Conservation (phyloP, 2,329 filamentous ascomycete species). For the Penicillium paneum region DNA sequence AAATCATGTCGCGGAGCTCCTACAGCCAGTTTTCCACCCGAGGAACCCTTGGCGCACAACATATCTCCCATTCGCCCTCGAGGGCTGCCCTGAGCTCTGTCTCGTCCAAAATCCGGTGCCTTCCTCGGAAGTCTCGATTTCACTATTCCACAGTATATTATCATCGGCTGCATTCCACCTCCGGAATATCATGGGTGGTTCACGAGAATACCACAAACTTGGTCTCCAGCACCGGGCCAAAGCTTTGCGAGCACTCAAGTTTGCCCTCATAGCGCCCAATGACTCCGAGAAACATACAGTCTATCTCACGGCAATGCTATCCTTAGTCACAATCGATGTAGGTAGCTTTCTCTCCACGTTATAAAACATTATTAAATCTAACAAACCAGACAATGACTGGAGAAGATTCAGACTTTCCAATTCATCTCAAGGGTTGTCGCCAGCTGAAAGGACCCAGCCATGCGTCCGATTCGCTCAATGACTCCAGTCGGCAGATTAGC, state of each 20-base stretch:
- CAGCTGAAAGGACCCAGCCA: constrained; percentile 6
- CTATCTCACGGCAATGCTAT: constrained; percentile 19
- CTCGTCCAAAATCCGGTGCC: not conserved
- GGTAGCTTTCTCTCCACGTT: not conserved
- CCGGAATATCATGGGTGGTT: constrained; percentile 5
- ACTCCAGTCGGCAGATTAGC: constrained; percentile 14
- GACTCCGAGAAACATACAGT: constrained; percentile 7
- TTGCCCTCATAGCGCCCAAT: not conserved
- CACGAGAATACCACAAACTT: not conserved
- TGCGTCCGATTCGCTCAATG: not conserved
- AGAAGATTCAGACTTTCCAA: constrained; percentile 22
- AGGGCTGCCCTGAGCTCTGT: constrained; percentile 8
- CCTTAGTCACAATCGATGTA: constrained; percentile 22
- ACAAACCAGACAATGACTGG: constrained; percentile 12
- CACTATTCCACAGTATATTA: constrained; percentile 11
- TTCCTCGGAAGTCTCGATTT: constrained; percentile 5
- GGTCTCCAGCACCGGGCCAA: constrained; percentile 8
- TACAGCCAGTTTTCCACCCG: constrained; percentile 11
- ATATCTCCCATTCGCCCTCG: constrained; percentile 14
- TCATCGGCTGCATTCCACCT: constrained; percentile 15
- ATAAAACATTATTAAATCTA: not conserved
- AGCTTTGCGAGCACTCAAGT: constrained; percentile 5
- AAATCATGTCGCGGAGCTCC: constrained; percentile 11
- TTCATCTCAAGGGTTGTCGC: constrained; percentile 18
- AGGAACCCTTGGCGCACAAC: constrained; percentile 13